phyloP scores from a whole-genome alignment of 164 flowering plant species.

The Piper betle region DNA sequence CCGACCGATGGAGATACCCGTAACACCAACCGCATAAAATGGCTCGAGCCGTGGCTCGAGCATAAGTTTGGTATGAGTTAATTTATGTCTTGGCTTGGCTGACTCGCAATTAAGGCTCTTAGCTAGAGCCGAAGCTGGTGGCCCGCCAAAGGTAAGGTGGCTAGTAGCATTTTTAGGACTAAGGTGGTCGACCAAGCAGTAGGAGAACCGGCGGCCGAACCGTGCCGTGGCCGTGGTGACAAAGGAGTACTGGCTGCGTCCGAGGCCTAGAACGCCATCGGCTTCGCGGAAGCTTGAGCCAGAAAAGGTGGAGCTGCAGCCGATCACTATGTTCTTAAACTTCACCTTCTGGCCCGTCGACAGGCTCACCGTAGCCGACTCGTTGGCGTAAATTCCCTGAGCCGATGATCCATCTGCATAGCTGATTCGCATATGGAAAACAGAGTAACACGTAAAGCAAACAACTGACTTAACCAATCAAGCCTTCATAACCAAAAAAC shows the following conservation, averaged over 20 bases:
- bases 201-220: constrained; percentile 51
- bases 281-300: constrained; percentile 26
- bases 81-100: not conserved
- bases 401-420: constrained; percentile 42
- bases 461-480: no score
- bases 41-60: constrained; percentile 15
- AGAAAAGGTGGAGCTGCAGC: constrained; percentile 29
- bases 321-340: constrained; percentile 29
- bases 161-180: constrained; percentile 36
- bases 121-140: not conserved
- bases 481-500: no score
- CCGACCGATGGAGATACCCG: constrained; percentile 45
- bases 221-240: constrained; percentile 15
- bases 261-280: constrained; percentile 66
- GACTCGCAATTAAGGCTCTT: no score
- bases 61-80: constrained; percentile 30
- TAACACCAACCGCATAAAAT: constrained; percentile 31
- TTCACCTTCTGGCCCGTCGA: constrained; percentile 21
- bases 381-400: constrained; percentile 46
- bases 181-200: constrained; percentile 64
- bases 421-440: constrained; percentile 10
- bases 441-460: no score
- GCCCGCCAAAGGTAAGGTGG: constrained; percentile 28
- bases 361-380: constrained; percentile 33
- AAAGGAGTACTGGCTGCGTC: constrained; percentile 32